A percentile compares a stretch with the other conserved stretches of the same genome.
phyloP scores from a whole-genome alignment of 129 eudicot genomes.

The Saussurea involucrata region DNA sequence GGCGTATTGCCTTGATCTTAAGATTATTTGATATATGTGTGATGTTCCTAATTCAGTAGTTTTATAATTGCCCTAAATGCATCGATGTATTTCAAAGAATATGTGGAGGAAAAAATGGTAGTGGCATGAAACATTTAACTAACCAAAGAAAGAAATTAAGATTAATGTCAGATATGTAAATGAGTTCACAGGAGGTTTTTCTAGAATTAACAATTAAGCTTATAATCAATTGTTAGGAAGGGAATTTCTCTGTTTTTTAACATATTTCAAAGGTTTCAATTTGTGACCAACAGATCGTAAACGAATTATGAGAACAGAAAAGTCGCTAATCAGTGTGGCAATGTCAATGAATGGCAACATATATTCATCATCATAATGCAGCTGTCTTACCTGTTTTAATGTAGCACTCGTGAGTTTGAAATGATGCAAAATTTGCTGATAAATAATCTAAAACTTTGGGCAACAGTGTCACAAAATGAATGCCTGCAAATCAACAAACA shows the following conservation, averaged over 20 bases:
- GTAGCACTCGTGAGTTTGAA: conserved; percentile 85
- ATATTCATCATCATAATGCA: conserved; percentile 13
- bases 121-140: background rate
- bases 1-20: background rate
- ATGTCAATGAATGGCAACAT: conserved; percentile 5
- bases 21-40: background rate
- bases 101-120: background rate
- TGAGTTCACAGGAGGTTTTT: background rate
- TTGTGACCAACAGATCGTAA: background rate
- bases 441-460: conserved; percentile 80
- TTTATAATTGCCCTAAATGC: background rate
- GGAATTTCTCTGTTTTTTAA: background rate
- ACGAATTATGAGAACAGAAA: background rate
- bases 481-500: conserved; percentile 51
- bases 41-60: background rate
- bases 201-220: background rate
- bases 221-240: background rate
- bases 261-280: background rate
- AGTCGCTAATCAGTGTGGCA: background rate
- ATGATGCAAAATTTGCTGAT: conserved; percentile 63
- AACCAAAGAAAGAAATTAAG: background rate
- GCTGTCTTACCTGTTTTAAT: conserved; percentile 71
- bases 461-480: conserved; percentile 55
- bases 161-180: background rate
- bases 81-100: background rate